Evolutionary conservation across 306 rosid genomes (phyloP).

Genomic region (Lathyrus aphaca): DNA sequence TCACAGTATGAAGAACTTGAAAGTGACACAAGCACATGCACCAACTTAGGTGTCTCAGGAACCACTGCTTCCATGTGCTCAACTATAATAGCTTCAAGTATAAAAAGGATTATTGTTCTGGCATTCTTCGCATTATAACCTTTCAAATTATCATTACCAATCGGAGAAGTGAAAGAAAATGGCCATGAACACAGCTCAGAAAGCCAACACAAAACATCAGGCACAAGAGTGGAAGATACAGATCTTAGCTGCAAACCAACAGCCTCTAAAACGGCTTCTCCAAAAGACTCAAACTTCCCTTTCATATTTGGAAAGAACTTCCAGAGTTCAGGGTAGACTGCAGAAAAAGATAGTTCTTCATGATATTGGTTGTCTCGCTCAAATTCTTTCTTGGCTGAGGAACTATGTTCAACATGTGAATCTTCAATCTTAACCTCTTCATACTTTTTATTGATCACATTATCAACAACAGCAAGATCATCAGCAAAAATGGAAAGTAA

Average conservation of each 20-base stretch:
- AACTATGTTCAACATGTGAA: slow-evolving; percentile 41
- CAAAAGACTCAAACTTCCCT: slow-evolving; percentile 73
- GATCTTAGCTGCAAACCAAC: slow-evolving; percentile 88
- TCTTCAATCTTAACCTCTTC: slow-evolving; percentile 53
- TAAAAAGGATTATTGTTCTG: slow-evolving; percentile 73
- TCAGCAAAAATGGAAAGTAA: slow-evolving; percentile 78
- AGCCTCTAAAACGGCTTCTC: slow-evolving; percentile 87
- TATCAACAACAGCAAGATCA: slow-evolving; percentile 84
- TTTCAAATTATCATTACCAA: slow-evolving; percentile 51
- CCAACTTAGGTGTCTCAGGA: slow-evolving; percentile 87
- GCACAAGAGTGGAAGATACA: slow-evolving; percentile 69
- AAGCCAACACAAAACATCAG: slow-evolving; percentile 90
- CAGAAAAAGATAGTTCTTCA: slow-evolving; percentile 62
- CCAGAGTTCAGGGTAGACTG: slow-evolving; percentile 76
- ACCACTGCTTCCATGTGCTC: slow-evolving; percentile 94
- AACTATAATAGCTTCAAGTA: slow-evolving; percentile 76
- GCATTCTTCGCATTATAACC: slow-evolving; percentile 90
- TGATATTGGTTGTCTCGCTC: slow-evolving; percentile 46
- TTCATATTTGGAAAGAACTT: slow-evolving; percentile 84
- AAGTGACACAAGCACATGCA: slow-evolving; percentile 80
- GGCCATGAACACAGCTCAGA: slow-evolving; percentile 85
- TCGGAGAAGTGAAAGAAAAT: slow-evolving; percentile 55
- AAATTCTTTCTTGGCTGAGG: slow-evolving; percentile 46
- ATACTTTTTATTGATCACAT: slow-evolving; percentile 53
- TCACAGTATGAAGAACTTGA: slow-evolving; percentile 80